Evolutionary conservation across 2,329 filamentous ascomycete genomes (phyloP), one percentile per base, ranked within the genome.

Genomic region (Septoria petroselini): DNA sequence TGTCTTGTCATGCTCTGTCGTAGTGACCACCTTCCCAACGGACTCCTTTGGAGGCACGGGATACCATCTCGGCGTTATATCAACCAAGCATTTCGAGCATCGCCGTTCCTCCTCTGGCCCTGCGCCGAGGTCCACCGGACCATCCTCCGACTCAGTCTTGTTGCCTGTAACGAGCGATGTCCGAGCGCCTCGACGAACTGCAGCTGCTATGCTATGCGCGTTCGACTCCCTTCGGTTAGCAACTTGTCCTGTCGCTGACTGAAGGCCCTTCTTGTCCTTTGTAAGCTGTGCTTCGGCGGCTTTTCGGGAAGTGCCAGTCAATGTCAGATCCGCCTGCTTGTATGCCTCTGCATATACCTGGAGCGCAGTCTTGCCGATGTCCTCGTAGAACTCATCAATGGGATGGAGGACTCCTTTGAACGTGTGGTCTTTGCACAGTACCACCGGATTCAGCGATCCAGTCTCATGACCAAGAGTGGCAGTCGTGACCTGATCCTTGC

Each of bases 221-320:
- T 59, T 62, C 7, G 67, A 70, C 25, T 73, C 71, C 37, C 74
- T 66, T 34, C 74, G 68, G 46, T 66, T 70, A 35, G 48, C 55
- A 33, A 61, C 61, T 3, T 60, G 56, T 4, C 58, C 49, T 12
- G 57, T 35, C 18, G 60, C 41, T 39, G 68, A 65, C 12, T 70
- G 57, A 17, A 65, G 63, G 44, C 67, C 70, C 17, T 70, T 67
- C 40, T 68, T 66, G 18, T 72, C 71, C 65, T 84, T 88, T 9
- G 80, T 79, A 21, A 77, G 49, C 81, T 82, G 64, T 85, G 80
- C 65, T 34, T 93, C 78, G 52, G 88, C 93, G 17, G 93, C 91
- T 70, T 95, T 96, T 47, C 93, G 85, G 17, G 93, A 88, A 14
- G 91, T 96, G 21, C 93, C 93, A 2, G 91, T 96, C 60, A 96